These are phyloP conservation scores for Fusarium coffeatum DNA, from an alignment of 2,329 filamentous ascomycete species.

Conservation along the genomic window DNA sequence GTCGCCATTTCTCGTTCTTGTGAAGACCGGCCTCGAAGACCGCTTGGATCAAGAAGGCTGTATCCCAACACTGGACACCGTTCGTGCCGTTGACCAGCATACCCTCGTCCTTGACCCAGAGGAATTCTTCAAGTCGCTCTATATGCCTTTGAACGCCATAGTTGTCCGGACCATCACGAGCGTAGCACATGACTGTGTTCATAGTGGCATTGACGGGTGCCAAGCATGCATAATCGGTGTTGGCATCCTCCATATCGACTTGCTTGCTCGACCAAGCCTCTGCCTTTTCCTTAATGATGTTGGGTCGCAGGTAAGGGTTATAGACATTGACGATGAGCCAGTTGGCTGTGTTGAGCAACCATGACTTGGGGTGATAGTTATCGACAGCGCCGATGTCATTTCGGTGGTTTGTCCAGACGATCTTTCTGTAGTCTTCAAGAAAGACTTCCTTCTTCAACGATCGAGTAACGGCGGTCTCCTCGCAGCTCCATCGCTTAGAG, in stretches of 20 bases:
- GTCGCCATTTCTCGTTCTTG: constrained; percentile 79
- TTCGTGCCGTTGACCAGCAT: constrained; percentile 98
- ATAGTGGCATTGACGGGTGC: constrained; percentile 91
- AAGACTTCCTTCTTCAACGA: constrained; percentile 85
- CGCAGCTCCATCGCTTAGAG: constrained; percentile 83
- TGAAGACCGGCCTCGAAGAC: constrained; percentile 82
- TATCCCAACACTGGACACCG: constrained; percentile 98
- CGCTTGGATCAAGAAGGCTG: constrained; percentile 87
- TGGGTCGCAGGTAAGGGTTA: constrained; percentile 79
- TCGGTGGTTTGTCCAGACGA: constrained; percentile 81
- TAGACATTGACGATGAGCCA: constrained; percentile 83
- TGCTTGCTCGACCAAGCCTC: constrained; percentile 86
- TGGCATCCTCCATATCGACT: constrained; percentile 90
- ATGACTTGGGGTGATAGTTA: constrained; percentile 94
- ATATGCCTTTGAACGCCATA: constrained; percentile 79
- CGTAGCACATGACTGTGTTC: constrained; percentile 89
- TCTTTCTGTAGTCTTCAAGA: constrained; percentile 78
- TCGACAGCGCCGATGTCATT: constrained; percentile 84
- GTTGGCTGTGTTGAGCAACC: constrained; percentile 82
- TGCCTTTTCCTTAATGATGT: constrained; percentile 73
- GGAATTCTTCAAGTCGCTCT: constrained; percentile 83
- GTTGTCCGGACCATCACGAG: constrained; percentile 82
- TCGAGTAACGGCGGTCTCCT: constrained; percentile 78
- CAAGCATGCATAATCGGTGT: constrained; percentile 87
- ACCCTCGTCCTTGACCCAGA: constrained; percentile 93